Conservation (phyloP, 331 rosid genomes). For the Cucumis variabilis region DNA sequence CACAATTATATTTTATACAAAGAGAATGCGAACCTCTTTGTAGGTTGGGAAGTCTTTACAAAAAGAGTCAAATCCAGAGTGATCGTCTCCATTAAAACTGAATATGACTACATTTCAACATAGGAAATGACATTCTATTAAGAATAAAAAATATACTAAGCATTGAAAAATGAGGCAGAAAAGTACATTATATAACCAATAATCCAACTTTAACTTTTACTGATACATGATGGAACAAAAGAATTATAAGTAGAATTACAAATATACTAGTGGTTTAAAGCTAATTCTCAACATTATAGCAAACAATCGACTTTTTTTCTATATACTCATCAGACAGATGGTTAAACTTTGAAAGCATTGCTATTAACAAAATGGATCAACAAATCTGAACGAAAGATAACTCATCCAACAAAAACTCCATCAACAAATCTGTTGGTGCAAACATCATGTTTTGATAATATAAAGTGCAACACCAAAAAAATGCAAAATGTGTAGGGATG, state of each 20-base stretch:
- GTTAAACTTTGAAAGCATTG: background rate
- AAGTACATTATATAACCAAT: background rate
- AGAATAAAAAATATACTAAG: constrained; percentile 31
- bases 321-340: background rate
- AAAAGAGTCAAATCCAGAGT: constrained; percentile 87
- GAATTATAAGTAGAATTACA: background rate
- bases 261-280: constrained; percentile 14
- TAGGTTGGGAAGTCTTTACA: constrained; percentile 77
- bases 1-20: too few species aligned
- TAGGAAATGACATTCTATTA: constrained; percentile 29
- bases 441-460: too few species aligned
- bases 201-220: background rate
- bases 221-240: background rate
- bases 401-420: too few species aligned
- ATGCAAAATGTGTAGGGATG: too few species aligned
- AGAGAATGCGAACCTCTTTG: constrained; percentile 74
- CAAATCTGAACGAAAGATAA: background rate
- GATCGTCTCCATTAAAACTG: constrained; percentile 96
- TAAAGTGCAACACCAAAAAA: too few species aligned
- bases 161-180: background rate
- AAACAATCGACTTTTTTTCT: background rate
- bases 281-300: background rate
- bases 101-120: constrained; percentile 80
- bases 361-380: background rate
- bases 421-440: too few species aligned